Conservation (phyloP, 345 rosid genomes). For the Erysimum cheiranthoides region DNA sequence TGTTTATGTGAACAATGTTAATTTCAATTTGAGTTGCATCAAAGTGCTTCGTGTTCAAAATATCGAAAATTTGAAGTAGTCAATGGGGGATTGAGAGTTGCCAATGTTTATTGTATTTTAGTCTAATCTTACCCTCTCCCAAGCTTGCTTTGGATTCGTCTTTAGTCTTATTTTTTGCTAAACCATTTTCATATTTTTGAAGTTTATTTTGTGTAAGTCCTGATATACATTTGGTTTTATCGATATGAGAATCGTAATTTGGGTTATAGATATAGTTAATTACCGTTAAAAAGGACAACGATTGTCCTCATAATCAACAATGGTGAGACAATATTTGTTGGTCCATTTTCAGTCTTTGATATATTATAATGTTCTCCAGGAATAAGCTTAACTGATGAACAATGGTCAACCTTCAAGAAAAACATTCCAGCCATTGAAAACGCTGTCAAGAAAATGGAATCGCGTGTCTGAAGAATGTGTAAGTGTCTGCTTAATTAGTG, state of each 20-base stretch:
- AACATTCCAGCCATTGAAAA: constrained; percentile 71
- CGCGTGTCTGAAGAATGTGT: constrained; percentile 38
- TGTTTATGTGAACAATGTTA: no score
- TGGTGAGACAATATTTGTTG: background rate
- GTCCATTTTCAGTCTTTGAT: background rate
- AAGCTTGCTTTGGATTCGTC: no score
- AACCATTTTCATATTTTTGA: no score
- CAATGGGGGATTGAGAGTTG: no score
- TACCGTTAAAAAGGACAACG: no score
- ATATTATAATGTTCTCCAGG: constrained; percentile 51
- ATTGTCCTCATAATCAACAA: background rate
- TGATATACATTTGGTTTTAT: background rate
- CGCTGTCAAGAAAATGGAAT: constrained; percentile 78
- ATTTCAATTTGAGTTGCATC: no score
- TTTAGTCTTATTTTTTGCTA: no score
- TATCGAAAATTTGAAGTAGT: no score
- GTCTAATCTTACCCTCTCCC: no score
- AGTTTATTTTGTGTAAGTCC: background rate
- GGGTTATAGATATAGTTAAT: background rate
- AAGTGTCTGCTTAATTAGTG: constrained; percentile 14
- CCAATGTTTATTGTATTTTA: no score
- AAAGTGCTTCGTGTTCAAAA: no score
- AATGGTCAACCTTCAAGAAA: constrained; percentile 70
- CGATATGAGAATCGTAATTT: background rate
- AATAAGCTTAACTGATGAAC: constrained; percentile 86